Base-by-base conservation (phyloP, 1,139 yeast species). In the Geotrichum citri-aurantii region DNA sequence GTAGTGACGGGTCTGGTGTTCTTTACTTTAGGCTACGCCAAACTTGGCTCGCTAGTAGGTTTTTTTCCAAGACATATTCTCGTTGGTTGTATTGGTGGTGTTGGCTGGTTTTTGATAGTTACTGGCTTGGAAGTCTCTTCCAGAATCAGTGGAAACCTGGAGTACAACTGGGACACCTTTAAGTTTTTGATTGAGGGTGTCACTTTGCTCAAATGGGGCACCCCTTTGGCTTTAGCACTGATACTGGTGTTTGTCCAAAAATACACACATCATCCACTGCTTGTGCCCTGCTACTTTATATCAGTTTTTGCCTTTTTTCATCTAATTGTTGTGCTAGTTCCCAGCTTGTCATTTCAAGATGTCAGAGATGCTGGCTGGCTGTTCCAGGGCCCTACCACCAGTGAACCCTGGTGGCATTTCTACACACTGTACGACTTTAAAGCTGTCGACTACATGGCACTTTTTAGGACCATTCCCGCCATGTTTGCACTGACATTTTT, bases 71-170 rank as follows among this genome's bases (percentile, higher is more conserved):
- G 98, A 64, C 99, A 93, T 70, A 93, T 93, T 60, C 79, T 93
- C 49, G 95, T 93, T 29, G 99, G 99, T 0, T 93, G 98, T 71
- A 92, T 93, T 67, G 99, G 99, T 51, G 99, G 99, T 67, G 99
- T 93, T 54, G 99, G 99, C 1, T 92, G 88, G 74, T 93, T 93
- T 72, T 78, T 93, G 63, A 76, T 92, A 1, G 86, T 89, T 1
- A 93, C 99, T 0, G 99, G 97, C 1, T 75, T 93, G 40, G 98
- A 92, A 69, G 97, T 93, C 0, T 81, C 91, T 11, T 85, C 97
- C 0, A 79, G 96, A 61, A 74, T 89, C 48, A 85, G 82, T 58
- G 93, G 95, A 8, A 85, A 89, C 5, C 73, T 92, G 54, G 80
- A 78, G 56, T 91, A 89, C 69, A 81, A 83, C 60, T 69, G 76